Percentiles rank a stretch among this genome's conserved stretches.
Conservation (phyloP, 225 moss, liverwort and hornwort genomes). For the Lunularia cruciata region DNA sequence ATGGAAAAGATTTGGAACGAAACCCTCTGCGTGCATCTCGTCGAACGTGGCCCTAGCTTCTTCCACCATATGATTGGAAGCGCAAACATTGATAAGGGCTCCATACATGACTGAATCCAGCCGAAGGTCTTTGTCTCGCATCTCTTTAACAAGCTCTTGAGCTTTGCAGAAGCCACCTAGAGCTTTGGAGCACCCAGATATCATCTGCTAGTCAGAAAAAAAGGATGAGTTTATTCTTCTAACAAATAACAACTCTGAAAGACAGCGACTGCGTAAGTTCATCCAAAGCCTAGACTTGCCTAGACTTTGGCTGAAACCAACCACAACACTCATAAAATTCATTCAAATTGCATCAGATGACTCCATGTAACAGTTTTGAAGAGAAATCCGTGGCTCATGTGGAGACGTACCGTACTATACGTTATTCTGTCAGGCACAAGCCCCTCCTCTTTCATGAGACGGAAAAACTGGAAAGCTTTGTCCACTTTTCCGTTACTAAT, state of each 20-base stretch:
- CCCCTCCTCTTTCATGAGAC: constrained; percentile 62
- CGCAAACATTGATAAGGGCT: constrained; percentile 74
- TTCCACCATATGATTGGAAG: constrained; percentile 65
- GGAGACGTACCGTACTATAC: constrained; percentile 61
- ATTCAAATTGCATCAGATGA: neutral
- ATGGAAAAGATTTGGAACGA: constrained; percentile 76
- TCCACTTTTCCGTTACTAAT: constrained; percentile 67
- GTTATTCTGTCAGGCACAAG: constrained; percentile 68
- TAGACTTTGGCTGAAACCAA: no score
- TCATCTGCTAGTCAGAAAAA: constrained; percentile 43
- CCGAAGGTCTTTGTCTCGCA: constrained; percentile 40
- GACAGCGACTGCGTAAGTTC: no score
- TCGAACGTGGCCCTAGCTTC: constrained; percentile 63
- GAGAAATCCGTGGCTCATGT: neutral
- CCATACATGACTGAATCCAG: constrained; percentile 72
- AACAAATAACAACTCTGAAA: neutral
- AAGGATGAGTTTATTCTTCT: neutral
- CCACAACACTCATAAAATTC: neutral
- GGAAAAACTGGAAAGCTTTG: constrained; percentile 69
- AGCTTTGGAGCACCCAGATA: constrained; percentile 74
- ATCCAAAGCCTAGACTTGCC: no score
- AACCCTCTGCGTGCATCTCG: constrained; percentile 64
- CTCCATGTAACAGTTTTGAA: neutral
- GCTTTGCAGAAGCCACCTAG: constrained; percentile 67
- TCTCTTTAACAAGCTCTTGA: constrained; percentile 56